Conservation (phyloP, 2,329 filamentous ascomycete genomes). For the Hortaea werneckii region DNA sequence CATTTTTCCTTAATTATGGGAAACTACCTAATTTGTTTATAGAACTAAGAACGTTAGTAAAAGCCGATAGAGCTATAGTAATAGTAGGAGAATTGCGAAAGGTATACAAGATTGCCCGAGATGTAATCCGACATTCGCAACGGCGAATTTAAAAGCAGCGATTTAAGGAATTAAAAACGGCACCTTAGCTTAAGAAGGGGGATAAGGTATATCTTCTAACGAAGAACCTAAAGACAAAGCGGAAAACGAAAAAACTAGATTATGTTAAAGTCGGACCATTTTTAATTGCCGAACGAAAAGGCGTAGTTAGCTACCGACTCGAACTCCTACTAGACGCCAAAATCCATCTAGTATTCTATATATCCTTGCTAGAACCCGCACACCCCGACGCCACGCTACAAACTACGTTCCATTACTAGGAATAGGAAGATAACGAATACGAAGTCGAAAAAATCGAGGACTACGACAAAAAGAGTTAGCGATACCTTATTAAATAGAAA, state of each 20-base stretch:
- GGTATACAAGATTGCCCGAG: background rate
- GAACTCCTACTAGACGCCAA: background rate
- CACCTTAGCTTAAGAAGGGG: constrained; percentile 7
- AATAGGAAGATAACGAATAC: background rate
- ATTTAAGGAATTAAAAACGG: constrained; percentile 1
- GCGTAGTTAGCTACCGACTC: constrained; percentile 1
- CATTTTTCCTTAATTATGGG: constrained; percentile 14
- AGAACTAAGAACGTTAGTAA: background rate
- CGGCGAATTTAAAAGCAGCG: background rate
- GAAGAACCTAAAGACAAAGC: constrained; percentile 7
- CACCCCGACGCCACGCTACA: background rate
- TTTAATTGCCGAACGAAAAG: background rate
- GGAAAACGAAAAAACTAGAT: constrained; percentile 10
- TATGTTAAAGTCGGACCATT: constrained; percentile 10
- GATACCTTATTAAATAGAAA: background rate
- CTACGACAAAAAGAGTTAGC: background rate
- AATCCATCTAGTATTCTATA: constrained; percentile 1
- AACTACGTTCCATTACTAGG: background rate
- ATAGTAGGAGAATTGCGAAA: background rate
- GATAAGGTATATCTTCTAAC: constrained; percentile 11
- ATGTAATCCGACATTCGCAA: background rate
- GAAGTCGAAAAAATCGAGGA: background rate
- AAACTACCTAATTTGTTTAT: constrained; percentile 4
- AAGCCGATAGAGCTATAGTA: constrained; percentile 1
- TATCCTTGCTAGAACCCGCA: background rate